phyloP scores from a whole-genome alignment of 306 rosid genomes.

The Castanea sativa region DNA sequence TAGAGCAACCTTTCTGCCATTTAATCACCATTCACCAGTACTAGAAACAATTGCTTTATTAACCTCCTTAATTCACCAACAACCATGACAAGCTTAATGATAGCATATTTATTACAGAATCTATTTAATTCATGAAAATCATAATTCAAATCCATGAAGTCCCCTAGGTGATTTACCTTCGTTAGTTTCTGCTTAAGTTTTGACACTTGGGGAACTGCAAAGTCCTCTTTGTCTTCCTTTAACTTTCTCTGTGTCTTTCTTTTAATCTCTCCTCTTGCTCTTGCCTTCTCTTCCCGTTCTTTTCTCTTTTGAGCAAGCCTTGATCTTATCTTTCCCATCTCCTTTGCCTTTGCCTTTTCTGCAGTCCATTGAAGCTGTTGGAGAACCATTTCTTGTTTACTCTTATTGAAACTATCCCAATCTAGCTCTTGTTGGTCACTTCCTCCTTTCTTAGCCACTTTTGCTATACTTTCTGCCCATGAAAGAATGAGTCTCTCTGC shows the following conservation, averaged over 20 bases:
- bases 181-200: slow-evolving; percentile 38
- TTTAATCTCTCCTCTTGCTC: slow-evolving; percentile 21
- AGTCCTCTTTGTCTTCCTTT: slow-evolving; percentile 31
- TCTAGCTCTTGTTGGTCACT: slow-evolving; percentile 54
- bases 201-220: slow-evolving; percentile 30
- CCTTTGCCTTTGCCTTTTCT: slow-evolving; percentile 55
- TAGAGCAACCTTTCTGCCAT: background rate
- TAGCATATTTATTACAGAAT: background rate
- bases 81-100: slow-evolving; percentile 4
- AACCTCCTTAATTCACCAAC: slow-evolving; percentile 16
- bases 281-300: slow-evolving; percentile 26
- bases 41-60: slow-evolving; percentile 12
- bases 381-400: slow-evolving; percentile 43
- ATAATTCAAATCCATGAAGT: background rate
- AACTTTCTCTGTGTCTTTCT: slow-evolving; percentile 23
- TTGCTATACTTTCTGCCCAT: slow-evolving; percentile 59
- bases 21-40: background rate
- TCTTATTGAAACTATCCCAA: slow-evolving; percentile 72
- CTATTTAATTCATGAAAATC: slow-evolving; percentile 5
- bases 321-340: slow-evolving; percentile 41
- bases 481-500: slow-evolving; percentile 30
- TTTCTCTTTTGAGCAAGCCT: slow-evolving; percentile 33
- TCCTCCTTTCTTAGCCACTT: slow-evolving; percentile 73
- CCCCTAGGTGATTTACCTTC: slow-evolving; percentile 39
- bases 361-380: slow-evolving; percentile 39